These are phyloP conservation scores for Boechera retrofracta DNA, from an alignment of 345 rosid genomes.

Conservation along the genomic window DNA sequence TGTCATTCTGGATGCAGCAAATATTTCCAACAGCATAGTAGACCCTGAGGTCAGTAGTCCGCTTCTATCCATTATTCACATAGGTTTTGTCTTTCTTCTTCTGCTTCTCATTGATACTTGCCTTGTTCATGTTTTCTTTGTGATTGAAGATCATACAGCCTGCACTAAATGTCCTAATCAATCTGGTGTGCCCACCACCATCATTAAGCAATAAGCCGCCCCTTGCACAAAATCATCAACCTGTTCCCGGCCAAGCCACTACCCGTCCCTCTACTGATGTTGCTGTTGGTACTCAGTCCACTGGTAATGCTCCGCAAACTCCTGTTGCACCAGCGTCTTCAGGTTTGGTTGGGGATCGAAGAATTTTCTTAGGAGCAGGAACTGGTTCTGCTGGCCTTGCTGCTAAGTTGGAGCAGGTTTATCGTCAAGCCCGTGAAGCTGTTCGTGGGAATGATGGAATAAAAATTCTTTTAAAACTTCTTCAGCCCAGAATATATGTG, in stretches of 20 bases:
- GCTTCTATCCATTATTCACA: slow-evolving; percentile 24
- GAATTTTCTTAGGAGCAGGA: slow-evolving; percentile 93
- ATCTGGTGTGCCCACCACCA: slow-evolving; percentile 99
- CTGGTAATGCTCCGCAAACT: slow-evolving; percentile 57
- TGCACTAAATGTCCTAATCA: slow-evolving; percentile 87
- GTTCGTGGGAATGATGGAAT: slow-evolving; percentile 98
- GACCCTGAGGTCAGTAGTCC: slow-evolving; percentile 81
- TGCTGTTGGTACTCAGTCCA: slow-evolving; percentile 50
- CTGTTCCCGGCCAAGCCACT: slow-evolving; percentile 53
- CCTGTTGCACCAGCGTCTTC: slow-evolving; percentile 64
- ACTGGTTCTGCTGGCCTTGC: slow-evolving; percentile 99
- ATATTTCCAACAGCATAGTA: slow-evolving; percentile 75
- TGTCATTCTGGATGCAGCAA: slow-evolving; percentile 91
- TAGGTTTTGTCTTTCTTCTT: slow-evolving; percentile 29
- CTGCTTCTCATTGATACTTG: slow-evolving; percentile 32
- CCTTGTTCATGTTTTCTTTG: slow-evolving; percentile 28
- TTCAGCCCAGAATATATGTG: slow-evolving; percentile 85
- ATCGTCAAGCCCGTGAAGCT: slow-evolving; percentile 93
- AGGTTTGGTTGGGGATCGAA: slow-evolving; percentile 94
- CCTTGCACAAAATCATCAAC: slow-evolving; percentile 41
- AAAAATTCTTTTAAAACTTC: slow-evolving; percentile 94
- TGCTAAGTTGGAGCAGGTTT: slow-evolving; percentile 95
- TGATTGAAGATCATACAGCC: slow-evolving; percentile 88
- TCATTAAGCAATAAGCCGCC: slow-evolving; percentile 89
- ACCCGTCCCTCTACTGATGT: slow-evolving; percentile 51